Base-by-base conservation (phyloP, 768 basidiomycete species). In the Calocybe gangraenosa region DNA sequence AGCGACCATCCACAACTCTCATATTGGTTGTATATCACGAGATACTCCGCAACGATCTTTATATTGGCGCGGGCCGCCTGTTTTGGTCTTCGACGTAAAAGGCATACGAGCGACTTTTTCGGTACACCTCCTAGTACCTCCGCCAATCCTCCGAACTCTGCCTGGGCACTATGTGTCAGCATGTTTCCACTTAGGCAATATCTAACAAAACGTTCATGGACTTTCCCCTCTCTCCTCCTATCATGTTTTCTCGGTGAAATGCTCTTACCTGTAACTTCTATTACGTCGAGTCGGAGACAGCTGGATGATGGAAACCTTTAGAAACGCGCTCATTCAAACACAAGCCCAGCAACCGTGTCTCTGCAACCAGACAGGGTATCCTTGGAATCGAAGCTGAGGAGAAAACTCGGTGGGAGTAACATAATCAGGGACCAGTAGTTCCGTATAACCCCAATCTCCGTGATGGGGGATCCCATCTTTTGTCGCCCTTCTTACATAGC, bases 371-470 rank as follows among this genome's bases (percentile, higher is more conserved):
- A 31, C 14, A 45, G 25, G 25, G 25, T 28, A 28, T 28, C 18
- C 15, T 15, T 19, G 19, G 31, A 37, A 28, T 37, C 19, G 17
- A 45, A 28, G 44, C 18, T 9, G 37, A 21, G 56, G 52, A 51
- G 50, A 53, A 55, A 42, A 35, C 18, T 58, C 56, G 56, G 54
- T n/a, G 39, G 11, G 36, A 39, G 40, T 14, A 36, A 44, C 37
- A 19, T 45, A 35, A 44, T 15, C 22, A 48, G 46, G 40, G 42
- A 48, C 37, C 17, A 15, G 7, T 10, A 30, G 20, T 17, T 44
- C 25, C 21, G 17, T 37, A 21, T 37, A 14, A 13, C 20, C 40
- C 41, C 19, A 48, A 39, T 50, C 46, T 49, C 54, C 49, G 48
- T 48, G 48, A 52, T 51, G 50, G 25, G 25, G 11, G 5, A 28